A percentile compares a stretch with the other conserved stretches of the same genome.
Evolutionary conservation across 805 yeast species (phyloP).

Genomic region (Kregervanrija delftensis): DNA sequence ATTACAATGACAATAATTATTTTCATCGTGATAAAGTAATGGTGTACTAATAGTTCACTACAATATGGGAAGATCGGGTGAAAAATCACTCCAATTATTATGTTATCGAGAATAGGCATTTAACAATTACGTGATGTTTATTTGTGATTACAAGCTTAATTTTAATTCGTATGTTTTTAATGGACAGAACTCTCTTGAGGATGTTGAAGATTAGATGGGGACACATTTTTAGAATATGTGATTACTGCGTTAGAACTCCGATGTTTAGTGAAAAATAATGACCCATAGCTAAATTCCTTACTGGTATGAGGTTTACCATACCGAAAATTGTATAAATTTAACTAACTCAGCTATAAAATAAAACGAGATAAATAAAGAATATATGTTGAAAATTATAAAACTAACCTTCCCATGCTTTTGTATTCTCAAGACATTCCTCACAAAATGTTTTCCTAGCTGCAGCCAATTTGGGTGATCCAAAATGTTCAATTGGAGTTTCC

Average conservation of each 20-base stretch:
- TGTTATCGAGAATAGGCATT: no score
- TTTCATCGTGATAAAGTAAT: no score
- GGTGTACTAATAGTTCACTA: no score
- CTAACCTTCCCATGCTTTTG: slow-evolving; percentile 26
- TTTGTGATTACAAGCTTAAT: no score
- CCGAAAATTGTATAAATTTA: not conserved
- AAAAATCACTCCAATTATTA: no score
- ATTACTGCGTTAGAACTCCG: not conserved
- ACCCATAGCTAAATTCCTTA: not conserved
- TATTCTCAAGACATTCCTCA: slow-evolving; percentile 24
- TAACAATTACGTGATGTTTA: no score
- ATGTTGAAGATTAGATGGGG: not conserved
- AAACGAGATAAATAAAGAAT: not conserved
- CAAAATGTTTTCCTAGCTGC: slow-evolving; percentile 12
- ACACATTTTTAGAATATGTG: not conserved
- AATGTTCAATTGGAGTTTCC: not conserved
- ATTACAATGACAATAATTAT: not conserved
- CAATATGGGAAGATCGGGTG: no score
- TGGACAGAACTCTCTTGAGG: no score
- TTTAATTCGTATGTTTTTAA: no score
- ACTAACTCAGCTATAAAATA: not conserved
- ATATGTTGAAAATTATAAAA: not conserved
- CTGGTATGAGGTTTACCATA: not conserved
- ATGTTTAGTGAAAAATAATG: not conserved
- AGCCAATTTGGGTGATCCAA: slow-evolving; percentile 8